phyloP scores from a whole-genome alignment of 2,329 filamentous ascomycete genomes.

The Ophiostoma novo-ulmi region DNA sequence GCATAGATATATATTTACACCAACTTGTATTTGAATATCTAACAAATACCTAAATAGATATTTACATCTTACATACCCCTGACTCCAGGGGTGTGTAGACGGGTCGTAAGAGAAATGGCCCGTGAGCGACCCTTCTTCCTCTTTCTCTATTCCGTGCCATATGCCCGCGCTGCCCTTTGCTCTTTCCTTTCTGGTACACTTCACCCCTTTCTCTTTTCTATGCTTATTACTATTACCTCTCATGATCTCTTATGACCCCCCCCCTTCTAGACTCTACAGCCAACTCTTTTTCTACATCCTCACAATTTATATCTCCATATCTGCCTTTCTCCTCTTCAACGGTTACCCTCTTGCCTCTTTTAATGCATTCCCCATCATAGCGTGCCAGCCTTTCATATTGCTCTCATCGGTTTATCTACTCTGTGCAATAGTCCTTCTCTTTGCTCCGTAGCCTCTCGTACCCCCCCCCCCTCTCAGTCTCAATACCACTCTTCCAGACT shows the following conservation, averaged over 20 bases:
- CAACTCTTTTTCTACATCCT: not conserved
- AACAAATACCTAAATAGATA: slow-evolving; percentile 4
- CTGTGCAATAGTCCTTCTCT: not conserved
- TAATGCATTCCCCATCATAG: not conserved
- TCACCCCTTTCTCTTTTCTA: not conserved
- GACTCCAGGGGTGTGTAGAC: not conserved
- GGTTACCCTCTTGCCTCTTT: not conserved
- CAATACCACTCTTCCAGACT: not conserved
- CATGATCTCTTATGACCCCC: not conserved
- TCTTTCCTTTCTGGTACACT: not conserved
- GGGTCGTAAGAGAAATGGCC: slow-evolving; percentile 1
- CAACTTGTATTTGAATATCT: not conserved
- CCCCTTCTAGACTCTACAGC: not conserved
- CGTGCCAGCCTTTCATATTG: slow-evolving; percentile 2
- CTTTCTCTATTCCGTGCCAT: not conserved
- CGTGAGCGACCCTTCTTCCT: slow-evolving; percentile 2
- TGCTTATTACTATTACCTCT: not conserved
- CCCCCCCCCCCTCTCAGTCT: not conserved
- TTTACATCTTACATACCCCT: not conserved
- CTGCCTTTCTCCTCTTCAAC: slow-evolving; percentile 13
- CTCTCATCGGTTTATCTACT: not conserved
- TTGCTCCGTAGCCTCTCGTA: not conserved
- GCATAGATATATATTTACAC: not conserved
- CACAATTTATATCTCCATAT: slow-evolving; percentile 1
- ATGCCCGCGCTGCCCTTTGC: not conserved